Base-by-base conservation (phyloP, 1,284 basidiomycete species). In the Mycosarcoma mackinlayi region DNA sequence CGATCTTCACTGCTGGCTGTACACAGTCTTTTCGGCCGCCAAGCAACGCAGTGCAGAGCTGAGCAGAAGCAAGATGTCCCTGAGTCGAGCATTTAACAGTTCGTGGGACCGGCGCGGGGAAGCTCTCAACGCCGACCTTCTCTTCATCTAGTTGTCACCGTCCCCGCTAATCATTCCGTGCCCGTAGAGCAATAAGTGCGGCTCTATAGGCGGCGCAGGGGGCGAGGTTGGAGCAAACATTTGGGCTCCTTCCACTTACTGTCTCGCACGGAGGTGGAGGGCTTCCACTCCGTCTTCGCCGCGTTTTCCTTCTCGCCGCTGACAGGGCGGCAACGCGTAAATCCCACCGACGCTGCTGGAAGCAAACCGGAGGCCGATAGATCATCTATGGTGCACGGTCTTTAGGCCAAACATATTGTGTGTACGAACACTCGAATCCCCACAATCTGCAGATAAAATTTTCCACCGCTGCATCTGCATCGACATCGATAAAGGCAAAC, bases 11-110 rank as follows among this genome's bases (percentile, higher is more conserved):
- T n/a, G n/a, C n/a, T n/a, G n/a, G n/a, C n/a, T n/a, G n/a, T n/a
- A n/a, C n/a, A n/a, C n/a, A n/a, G n/a, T 38, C 37, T 21, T 38
- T n/a, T 38, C 37, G 37, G 37, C 37, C 37, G 37, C 37, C 37
- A 38, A 38, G 37, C 37, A 38, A 8, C n/a, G 37, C 37, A 19
- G 8, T n/a, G n/a, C 8, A 38, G 37, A 21, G 18, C n/a, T n/a
- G 18, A 35, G 16, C 13, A 35, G 2, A 13, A 16, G 33, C n/a
- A n/a, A n/a, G n/a, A n/a, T n/a, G n/a, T n/a, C n/a, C n/a, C n/a
- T n/a, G n/a, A n/a, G n/a, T n/a, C n/a, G n/a, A n/a, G n/a, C n/a
- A n/a, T n/a, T n/a, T n/a, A n/a, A n/a, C n/a, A n/a, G n/a, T n/a
- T n/a, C n/a, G n/a, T n/a, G n/a, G n/a, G n/a, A n/a, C n/a, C n/a